Conservation (phyloP, 495 filamentous ascomycete species). For the Daldinia concentrica region DNA sequence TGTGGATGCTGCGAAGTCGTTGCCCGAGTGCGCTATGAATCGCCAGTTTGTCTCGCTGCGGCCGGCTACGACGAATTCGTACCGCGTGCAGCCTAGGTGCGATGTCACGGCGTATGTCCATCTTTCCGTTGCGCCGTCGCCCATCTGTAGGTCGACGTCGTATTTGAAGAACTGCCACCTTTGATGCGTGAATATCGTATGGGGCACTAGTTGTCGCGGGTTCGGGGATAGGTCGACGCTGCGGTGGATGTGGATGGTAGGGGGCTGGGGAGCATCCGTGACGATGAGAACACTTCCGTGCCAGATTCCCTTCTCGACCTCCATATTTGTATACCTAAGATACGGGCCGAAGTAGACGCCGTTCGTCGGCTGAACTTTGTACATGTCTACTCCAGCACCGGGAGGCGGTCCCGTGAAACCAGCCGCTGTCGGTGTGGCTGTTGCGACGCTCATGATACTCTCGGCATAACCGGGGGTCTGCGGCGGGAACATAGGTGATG, state of each 20-base stretch:
- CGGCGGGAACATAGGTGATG: constrained; percentile 78
- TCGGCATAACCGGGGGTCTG: constrained; percentile 76
- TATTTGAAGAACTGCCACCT: constrained; percentile 97
- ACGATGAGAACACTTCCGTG: constrained; percentile 78
- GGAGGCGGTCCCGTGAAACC: constrained; percentile 89
- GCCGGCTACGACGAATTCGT: constrained; percentile 97
- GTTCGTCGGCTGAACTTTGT: constrained; percentile 91
- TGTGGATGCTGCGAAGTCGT: constrained; percentile 90
- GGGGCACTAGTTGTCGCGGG: constrained; percentile 85
- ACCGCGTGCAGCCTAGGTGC: constrained; percentile 93
- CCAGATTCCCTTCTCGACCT: constrained; percentile 91
- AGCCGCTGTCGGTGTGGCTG: constrained; percentile 70
- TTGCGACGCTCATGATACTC: constrained; percentile 80
- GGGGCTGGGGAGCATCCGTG: constrained; percentile 90
- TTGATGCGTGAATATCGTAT: constrained; percentile 87
- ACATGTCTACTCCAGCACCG: constrained; percentile 85
- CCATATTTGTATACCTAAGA: constrained; percentile 95
- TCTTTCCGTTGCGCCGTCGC: constrained; percentile 78
- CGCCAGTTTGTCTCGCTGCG: constrained; percentile 91
- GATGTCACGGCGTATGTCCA: constrained; percentile 99
- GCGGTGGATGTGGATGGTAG: constrained; percentile 95
- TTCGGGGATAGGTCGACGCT: constrained; percentile 92
- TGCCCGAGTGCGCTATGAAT: constrained; percentile 95
- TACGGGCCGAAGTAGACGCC: constrained; percentile 99
- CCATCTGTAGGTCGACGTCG: constrained; percentile 91